Evolutionary conservation across 2,329 filamentous ascomycete species (phyloP), one percentile per base, ranked within the genome.

Genomic region (Aspergillus oerlinghausenensis): DNA sequence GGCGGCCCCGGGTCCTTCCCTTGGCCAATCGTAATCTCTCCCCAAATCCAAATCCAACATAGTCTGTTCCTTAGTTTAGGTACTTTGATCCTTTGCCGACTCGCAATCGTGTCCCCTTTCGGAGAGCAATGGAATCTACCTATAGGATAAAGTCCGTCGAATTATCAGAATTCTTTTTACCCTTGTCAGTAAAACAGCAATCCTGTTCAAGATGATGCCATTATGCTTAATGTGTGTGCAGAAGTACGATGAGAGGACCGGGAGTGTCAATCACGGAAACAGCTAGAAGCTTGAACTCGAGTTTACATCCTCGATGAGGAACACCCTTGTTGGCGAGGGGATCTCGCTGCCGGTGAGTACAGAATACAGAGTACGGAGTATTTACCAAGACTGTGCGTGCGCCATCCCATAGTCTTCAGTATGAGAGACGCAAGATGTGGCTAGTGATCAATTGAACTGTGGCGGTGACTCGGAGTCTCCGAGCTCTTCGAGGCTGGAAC

Each of bases 21-120:
- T 5, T 48, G 29, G 57, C 14, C 42, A 51, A 56, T 59, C 51
- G 57, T 48, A 59, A 59, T 59, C 54, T 59, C 32, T 28, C 42
- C 19, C 57, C 38, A 14, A 47, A 14, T 11, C 23, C 50, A 29
- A 29, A 29, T 29, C 28, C 28, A 29, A 4, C 28, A 11, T 26
- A 42, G 25, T 28, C 23, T 26, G 51, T 55, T 45, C 50, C 55
- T 50, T 57, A 55, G 45, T 21, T 42, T 57, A 26, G 23, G 50
- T 55, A 50, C 53, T 52, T 55, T 42, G 26, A 40, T 43, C 7
- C 3, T 9, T 38, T 38, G 5, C 19, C 10, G 2, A 23, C 21
- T 45, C 42, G 42, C 42, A 23, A 6, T 45, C n/a, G 10, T 45
- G 42, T 19, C 42, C 4, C 21, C 10, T 17, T 45, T 45, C 9